phyloP scores from a whole-genome alignment of 176 grass and related monocot species.

The Oryza longistaminata region DNA sequence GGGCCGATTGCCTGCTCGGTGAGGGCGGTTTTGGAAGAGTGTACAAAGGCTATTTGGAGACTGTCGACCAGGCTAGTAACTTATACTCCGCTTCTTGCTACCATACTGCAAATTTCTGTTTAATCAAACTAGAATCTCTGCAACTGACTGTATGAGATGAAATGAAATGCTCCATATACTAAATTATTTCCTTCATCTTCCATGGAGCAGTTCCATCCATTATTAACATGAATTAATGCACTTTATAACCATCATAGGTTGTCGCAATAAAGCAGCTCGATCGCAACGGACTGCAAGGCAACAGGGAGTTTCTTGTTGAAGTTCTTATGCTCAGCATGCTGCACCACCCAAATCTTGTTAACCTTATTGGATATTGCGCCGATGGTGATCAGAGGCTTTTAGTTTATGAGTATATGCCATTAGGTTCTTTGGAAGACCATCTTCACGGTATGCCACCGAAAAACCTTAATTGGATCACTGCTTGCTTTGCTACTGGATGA shows the following conservation, averaged over 20 bases:
- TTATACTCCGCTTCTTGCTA: not conserved
- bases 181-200: not conserved
- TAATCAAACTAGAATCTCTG: not conserved
- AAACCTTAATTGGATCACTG: not conserved
- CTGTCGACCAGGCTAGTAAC: constrained; percentile 53
- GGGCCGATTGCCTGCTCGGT: constrained; percentile 70
- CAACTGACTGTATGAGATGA: not conserved
- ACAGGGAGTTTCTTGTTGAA: constrained; percentile 53
- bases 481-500: not conserved
- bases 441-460: constrained; percentile 44
- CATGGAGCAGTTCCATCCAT: not conserved
- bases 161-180: not conserved
- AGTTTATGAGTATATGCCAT: constrained; percentile 66
- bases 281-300: constrained; percentile 60
- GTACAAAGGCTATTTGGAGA: constrained; percentile 71
- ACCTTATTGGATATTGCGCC: constrained; percentile 57
- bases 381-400: constrained; percentile 64
- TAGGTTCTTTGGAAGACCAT: constrained; percentile 66
- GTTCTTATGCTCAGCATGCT: constrained; percentile 63
- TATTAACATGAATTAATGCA: not conserved
- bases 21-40: constrained; percentile 81
- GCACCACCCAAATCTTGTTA: constrained; percentile 67
- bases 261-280: constrained; percentile 72
- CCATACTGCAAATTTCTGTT: not conserved
- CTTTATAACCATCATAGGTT: constrained; percentile 34